Conservation (phyloP, 2,329 filamentous ascomycete genomes). For the Nemania bipapillata region DNA sequence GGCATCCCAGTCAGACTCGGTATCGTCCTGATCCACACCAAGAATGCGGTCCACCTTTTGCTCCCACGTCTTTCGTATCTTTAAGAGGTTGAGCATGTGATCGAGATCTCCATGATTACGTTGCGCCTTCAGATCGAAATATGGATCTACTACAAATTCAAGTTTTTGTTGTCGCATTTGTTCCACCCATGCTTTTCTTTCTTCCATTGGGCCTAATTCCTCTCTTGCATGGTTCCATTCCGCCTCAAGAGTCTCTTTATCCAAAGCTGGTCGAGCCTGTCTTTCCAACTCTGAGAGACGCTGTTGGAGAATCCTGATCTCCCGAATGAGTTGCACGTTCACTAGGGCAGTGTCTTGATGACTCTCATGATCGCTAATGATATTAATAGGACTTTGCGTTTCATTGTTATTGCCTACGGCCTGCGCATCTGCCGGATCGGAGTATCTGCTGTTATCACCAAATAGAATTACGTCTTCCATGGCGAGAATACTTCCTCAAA, state of each 20-base stretch:
- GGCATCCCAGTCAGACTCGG: neutral
- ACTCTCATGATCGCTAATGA: neutral
- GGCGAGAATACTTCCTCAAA: neutral
- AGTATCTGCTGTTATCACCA: neutral
- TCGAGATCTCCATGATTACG: neutral
- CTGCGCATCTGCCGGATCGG: neutral
- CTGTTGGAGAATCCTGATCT: slow-evolving; percentile 6
- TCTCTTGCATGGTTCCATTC: neutral
- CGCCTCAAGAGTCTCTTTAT: neutral
- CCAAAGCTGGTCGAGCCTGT: neutral
- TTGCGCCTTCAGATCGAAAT: neutral
- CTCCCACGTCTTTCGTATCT: slow-evolving; percentile 9
- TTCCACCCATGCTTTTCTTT: slow-evolving; percentile 1
- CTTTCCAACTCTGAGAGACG: neutral
- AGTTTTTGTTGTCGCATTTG: neutral
- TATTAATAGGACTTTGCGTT: neutral
- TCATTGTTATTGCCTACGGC: neutral
- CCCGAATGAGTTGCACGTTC: neutral
- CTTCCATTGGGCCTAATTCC: neutral
- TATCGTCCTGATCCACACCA: neutral
- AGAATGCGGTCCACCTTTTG: neutral
- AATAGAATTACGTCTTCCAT: neutral
- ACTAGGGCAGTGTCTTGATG: neutral
- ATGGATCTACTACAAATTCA: neutral
- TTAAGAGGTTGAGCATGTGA: neutral